Conservation (phyloP, 2,329 filamentous ascomycete genomes). For the Curvularia verruculosa region DNA sequence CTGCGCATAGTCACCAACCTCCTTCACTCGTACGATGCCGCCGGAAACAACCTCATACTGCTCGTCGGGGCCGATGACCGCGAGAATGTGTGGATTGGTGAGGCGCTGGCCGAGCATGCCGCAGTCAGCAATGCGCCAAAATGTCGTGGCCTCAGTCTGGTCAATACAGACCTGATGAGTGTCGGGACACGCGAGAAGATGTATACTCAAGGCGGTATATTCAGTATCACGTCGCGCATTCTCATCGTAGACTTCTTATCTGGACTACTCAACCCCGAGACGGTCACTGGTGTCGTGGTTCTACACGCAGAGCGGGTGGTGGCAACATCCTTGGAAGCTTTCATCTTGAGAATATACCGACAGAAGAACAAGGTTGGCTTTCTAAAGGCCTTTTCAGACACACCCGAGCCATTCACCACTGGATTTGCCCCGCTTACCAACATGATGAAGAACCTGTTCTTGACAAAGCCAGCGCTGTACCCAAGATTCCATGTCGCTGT, state of each 20-base stretch:
- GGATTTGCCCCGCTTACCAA: slow-evolving; percentile 87
- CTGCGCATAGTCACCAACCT: slow-evolving; percentile 94
- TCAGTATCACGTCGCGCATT: slow-evolving; percentile 95
- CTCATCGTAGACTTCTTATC: slow-evolving; percentile 92
- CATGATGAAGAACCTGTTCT: slow-evolving; percentile 91
- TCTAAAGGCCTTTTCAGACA: slow-evolving; percentile 94
- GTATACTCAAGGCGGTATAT: slow-evolving; percentile 86
- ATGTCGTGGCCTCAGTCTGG: slow-evolving; percentile 83
- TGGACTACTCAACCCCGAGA: slow-evolving; percentile 78
- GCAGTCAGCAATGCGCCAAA: slow-evolving; percentile 83
- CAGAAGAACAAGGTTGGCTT: slow-evolving; percentile 95
- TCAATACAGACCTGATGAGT: slow-evolving; percentile 93
- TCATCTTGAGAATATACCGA: slow-evolving; percentile 90
- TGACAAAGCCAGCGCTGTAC: slow-evolving; percentile 88
- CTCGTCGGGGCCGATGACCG: slow-evolving; percentile 88
- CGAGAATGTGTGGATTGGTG: slow-evolving; percentile 96
- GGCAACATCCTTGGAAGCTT: slow-evolving; percentile 89
- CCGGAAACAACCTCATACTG: slow-evolving; percentile 89
- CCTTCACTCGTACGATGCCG: slow-evolving; percentile 94
- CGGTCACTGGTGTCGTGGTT: slow-evolving; percentile 83
- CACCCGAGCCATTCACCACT: slow-evolving; percentile 84
- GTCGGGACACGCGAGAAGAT: slow-evolving; percentile 88
- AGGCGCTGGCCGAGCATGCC: slow-evolving; percentile 93
- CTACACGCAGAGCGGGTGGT: slow-evolving; percentile 86
- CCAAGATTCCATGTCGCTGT: slow-evolving; percentile 92